Conservation (phyloP, 1,284 basidiomycete genomes). For the Trichosporon ovoides region DNA sequence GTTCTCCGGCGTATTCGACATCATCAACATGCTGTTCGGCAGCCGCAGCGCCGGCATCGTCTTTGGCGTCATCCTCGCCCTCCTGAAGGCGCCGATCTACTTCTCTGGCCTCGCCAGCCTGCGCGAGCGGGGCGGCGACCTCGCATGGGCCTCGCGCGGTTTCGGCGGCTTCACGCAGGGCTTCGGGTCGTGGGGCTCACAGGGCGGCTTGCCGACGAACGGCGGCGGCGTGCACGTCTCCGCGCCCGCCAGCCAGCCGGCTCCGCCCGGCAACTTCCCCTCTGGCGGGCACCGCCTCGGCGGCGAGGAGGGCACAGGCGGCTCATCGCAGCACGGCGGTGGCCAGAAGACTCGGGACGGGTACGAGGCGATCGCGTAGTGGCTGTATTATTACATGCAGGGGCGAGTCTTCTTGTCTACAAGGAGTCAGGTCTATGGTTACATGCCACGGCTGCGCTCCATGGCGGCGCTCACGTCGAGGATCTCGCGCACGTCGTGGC, state of each 20-base stretch:
- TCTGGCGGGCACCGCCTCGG: conserved; percentile 32
- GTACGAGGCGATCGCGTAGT: conserved; percentile 31
- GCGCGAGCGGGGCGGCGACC: conserved; percentile 36
- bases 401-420: neutral
- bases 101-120: conserved; percentile 28
- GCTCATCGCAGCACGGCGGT: conserved; percentile 11
- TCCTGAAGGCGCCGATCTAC: conserved; percentile 37
- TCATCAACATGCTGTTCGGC: conserved; percentile 21
- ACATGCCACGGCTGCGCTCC: conserved; percentile 45
- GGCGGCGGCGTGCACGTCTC: neutral
- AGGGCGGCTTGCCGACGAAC: neutral
- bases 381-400: neutral
- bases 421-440: conserved; percentile 2
- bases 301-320: conserved; percentile 23
- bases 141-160: conserved; percentile 15
- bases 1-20: conserved; percentile 34
- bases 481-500: conserved; percentile 30
- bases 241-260: neutral
- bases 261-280: conserved; percentile 24
- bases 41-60: neutral
- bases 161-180: conserved; percentile 5
- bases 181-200: conserved; percentile 2
- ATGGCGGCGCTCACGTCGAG: conserved; percentile 40
- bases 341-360: conserved; percentile 20
- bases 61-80: conserved; percentile 22